A percentile compares a stretch with the other conserved stretches of the same genome.
Conservation (phyloP, 2,329 filamentous ascomycete genomes). For the Coniochaeta sp. region DNA sequence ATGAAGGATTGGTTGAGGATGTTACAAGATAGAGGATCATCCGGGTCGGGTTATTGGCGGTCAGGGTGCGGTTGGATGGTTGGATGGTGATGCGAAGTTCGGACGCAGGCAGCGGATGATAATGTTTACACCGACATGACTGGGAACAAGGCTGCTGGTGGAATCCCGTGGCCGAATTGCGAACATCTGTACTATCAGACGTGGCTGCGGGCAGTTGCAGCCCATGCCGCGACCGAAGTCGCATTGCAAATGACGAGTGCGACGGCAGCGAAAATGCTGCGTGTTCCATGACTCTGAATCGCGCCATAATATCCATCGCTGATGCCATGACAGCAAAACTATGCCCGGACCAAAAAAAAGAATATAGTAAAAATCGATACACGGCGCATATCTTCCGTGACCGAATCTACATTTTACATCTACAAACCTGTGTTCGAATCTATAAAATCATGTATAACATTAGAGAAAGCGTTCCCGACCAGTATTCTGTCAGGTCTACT, state of each 20-base stretch:
- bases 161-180: conserved; percentile 13
- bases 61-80: background rate
- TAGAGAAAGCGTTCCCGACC: background rate
- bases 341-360: background rate
- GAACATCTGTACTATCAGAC: conserved; percentile 8
- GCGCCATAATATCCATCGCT: conserved; percentile 18
- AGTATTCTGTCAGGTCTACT: background rate
- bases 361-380: background rate
- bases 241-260: background rate
- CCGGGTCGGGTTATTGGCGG: background rate
- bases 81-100: background rate
- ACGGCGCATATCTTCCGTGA: background rate
- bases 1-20: background rate
- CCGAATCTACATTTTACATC: background rate
- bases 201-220: background rate
- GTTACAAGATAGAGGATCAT: background rate
- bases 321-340: conserved; percentile 13
- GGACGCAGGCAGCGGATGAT: background rate
- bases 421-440: background rate
- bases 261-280: background rate
- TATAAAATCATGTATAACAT: background rate
- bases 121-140: conserved; percentile 1
- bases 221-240: background rate
- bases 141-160: conserved; percentile 6
- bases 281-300: conserved; percentile 9